These are phyloP conservation scores for Cryptococcus sp. DNA, from an alignment of 1,284 basidiomycete species.

Conservation along the genomic window DNA sequence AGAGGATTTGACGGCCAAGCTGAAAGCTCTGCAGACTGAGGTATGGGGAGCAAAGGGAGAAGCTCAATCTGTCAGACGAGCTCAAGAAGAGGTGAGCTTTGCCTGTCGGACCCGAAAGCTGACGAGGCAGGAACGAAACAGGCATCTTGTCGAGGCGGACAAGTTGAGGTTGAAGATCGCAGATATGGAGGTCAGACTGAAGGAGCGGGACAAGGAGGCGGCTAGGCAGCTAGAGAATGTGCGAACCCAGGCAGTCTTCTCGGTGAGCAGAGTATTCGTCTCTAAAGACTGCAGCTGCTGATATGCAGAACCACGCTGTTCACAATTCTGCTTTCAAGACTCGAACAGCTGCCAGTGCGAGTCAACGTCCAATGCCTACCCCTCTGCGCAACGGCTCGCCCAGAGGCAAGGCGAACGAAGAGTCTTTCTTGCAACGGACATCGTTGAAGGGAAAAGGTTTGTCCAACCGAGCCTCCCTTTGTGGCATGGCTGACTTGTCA, in stretches of 20 bases:
- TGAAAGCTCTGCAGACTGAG: constrained; percentile 21
- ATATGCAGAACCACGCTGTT: constrained; percentile 21
- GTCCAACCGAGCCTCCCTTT: neutral
- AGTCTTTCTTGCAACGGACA: constrained; percentile 5
- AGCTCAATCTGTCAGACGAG: constrained; percentile 26
- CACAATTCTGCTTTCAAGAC: constrained; percentile 21
- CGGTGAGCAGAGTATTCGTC: constrained; percentile 20
- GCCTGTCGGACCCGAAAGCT: neutral
- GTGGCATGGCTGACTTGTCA: no score
- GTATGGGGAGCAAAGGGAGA: constrained; percentile 34
- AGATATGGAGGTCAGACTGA: constrained; percentile 28
- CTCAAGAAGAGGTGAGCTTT: constrained; percentile 25
- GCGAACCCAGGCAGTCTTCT: constrained; percentile 39
- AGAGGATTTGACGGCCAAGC: constrained; percentile 8
- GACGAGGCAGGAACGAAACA: neutral
- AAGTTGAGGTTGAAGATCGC: constrained; percentile 20
- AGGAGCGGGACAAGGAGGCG: constrained; percentile 25
- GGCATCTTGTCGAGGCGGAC: constrained; percentile 1
- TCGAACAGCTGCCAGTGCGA: constrained; percentile 8
- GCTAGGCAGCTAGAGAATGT: constrained; percentile 32
- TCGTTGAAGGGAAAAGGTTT: constrained; percentile 29
- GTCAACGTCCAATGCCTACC: constrained; percentile 9
- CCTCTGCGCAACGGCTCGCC: constrained; percentile 22
- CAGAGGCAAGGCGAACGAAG: constrained; percentile 7
- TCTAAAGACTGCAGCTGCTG: neutral